These are phyloP conservation scores for Huntiella abstrusa DNA, from an alignment of 2,329 filamentous ascomycete species.

Conservation along the genomic window DNA sequence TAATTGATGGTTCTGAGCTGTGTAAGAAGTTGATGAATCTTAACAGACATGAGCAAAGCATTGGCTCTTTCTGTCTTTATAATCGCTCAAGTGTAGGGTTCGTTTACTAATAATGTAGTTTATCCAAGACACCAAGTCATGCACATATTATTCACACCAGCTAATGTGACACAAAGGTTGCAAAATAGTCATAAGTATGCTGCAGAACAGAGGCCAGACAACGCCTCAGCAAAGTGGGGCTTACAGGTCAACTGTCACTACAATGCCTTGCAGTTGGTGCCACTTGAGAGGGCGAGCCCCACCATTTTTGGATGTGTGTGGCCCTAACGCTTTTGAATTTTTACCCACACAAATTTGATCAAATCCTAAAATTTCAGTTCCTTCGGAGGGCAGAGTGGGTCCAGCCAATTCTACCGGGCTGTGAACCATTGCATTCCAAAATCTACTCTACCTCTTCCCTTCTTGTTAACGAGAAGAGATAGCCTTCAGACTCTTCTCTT, in stretches of 20 bases:
- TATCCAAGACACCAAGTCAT: too few species aligned
- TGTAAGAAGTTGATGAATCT: too few species aligned
- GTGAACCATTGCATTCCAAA: conserved; percentile 11
- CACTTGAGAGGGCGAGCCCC: conserved; percentile 2
- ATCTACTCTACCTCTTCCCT: conserved; percentile 11
- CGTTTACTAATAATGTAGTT: too few species aligned
- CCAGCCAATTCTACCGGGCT: conserved; percentile 11
- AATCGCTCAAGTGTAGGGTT: too few species aligned
- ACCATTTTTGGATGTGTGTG: conserved; percentile 11
- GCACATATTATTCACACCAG: too few species aligned
- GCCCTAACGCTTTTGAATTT: conserved; percentile 12
- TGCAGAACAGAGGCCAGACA: neutral
- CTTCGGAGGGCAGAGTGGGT: conserved; percentile 11
- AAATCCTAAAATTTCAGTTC: conserved; percentile 11
- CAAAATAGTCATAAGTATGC: too few species aligned
- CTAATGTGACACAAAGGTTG: too few species aligned
- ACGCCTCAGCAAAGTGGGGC: conserved; percentile 2
- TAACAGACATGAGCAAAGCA: too few species aligned
- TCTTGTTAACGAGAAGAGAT: conserved; percentile 12
- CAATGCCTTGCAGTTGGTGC: neutral
- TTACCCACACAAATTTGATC: conserved; percentile 12
- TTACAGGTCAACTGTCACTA: neutral
- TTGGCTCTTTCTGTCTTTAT: too few species aligned
- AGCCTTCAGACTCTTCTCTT: conserved; percentile 13
- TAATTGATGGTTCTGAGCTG: too few species aligned